These are phyloP conservation scores for Cutaneotrichosporon sp. DNA, from an alignment of 1,284 basidiomycete genomes.

Conservation along the genomic window DNA sequence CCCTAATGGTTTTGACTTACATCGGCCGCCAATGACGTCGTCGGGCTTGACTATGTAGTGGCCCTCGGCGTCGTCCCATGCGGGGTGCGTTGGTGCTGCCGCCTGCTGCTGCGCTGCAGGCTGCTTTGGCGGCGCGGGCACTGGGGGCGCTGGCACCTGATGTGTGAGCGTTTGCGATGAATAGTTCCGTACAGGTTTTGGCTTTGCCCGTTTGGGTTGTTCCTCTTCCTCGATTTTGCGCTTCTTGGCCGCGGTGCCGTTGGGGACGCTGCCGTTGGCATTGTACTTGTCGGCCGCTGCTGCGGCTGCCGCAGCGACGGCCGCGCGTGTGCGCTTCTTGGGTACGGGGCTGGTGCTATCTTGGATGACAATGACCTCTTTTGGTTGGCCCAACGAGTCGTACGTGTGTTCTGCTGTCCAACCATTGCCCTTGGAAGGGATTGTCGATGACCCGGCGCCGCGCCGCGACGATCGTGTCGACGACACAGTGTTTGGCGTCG, in stretches of 20 bases:
- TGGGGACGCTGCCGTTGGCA: slow-evolving; percentile 7
- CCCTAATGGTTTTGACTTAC: slow-evolving; percentile 51
- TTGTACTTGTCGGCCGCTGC: slow-evolving; percentile 14
- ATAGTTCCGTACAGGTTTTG: slow-evolving; percentile 13
- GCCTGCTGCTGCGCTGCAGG: slow-evolving; percentile 3
- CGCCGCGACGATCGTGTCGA: slow-evolving; percentile 17
- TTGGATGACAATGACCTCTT: slow-evolving; percentile 45
- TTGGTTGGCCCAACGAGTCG: slow-evolving; percentile 39
- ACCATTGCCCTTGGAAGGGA: slow-evolving; percentile 25
- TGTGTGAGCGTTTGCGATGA: slow-evolving; percentile 12
- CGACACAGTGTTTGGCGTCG: slow-evolving; percentile 17
- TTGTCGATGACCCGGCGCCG: slow-evolving; percentile 3
- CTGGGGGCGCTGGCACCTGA: slow-evolving; percentile 9
- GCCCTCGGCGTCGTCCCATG: slow-evolving; percentile 87
- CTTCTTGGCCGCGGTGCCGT: slow-evolving; percentile 26
- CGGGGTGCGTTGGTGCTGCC: slow-evolving; percentile 46
- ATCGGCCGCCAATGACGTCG: slow-evolving; percentile 75
- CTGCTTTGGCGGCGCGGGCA: slow-evolving; percentile 4
- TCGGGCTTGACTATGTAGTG: slow-evolving; percentile 88
- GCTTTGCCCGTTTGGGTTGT: slow-evolving; percentile 31
- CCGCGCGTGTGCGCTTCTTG: slow-evolving; percentile 38
- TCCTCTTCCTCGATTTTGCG: slow-evolving; percentile 37
- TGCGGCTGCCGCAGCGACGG: slow-evolving; percentile 32
- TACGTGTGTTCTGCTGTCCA: slow-evolving; percentile 45
- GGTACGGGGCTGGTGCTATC: slow-evolving; percentile 33